A percentile compares a stretch with the other conserved stretches of the same genome.
These are phyloP conservation scores for Phialophora verrucosa DNA, from an alignment of 2,329 filamentous ascomycete species.

Conservation along the genomic window DNA sequence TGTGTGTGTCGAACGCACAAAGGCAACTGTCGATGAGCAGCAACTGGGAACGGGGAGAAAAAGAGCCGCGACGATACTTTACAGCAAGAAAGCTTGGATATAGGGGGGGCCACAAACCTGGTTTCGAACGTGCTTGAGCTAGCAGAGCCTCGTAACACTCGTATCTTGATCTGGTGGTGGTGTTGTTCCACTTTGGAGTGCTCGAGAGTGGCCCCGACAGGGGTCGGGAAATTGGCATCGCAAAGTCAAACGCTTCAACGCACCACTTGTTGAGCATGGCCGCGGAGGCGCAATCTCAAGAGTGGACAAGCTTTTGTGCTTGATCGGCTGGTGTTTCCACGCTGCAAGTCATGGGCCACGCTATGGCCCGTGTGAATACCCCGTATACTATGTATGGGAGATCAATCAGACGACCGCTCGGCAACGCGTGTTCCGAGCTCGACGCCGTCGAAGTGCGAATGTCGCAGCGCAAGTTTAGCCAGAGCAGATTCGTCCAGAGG, in stretches of 20 bases:
- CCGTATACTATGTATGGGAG: not conserved
- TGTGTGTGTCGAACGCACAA: constrained; percentile 1
- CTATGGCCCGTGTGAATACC: no score
- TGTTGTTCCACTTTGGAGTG: constrained; percentile 18
- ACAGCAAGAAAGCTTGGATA: not conserved
- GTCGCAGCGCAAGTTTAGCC: not conserved
- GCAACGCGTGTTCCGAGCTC: not conserved
- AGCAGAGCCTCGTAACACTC: constrained; percentile 28
- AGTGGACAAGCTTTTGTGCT: constrained; percentile 5
- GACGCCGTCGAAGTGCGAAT: not conserved
- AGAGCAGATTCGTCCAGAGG: not conserved
- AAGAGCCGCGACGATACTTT: not conserved
- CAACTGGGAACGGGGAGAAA: not conserved
- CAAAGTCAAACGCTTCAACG: not conserved
- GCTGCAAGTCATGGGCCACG: not conserved
- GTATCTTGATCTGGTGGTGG: not conserved
- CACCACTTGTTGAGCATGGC: not conserved
- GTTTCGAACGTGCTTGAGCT: constrained; percentile 14
- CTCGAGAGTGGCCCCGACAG: constrained; percentile 18
- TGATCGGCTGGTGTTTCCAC: not conserved
- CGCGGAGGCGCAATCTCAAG: constrained; percentile 13
- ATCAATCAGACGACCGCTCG: not conserved
- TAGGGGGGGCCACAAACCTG: constrained; percentile 12
- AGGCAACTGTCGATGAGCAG: not conserved
- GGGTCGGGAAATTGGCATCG: constrained; percentile 29